Evolutionary conservation across 2,329 filamentous ascomycete genomes (phyloP).

Genomic region (Exophiala aquamarina): DNA sequence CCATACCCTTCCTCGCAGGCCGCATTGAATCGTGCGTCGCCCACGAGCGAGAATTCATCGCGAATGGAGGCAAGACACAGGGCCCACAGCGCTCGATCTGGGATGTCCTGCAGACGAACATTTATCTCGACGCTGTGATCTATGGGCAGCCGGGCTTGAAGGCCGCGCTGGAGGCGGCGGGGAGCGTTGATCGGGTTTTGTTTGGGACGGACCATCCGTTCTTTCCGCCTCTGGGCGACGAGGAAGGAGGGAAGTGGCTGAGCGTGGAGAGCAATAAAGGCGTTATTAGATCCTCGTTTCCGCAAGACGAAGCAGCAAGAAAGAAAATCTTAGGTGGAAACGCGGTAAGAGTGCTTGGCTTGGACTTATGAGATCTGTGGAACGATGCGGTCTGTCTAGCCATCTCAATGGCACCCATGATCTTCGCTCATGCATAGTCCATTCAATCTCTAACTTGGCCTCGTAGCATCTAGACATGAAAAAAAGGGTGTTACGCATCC

Average conservation of each 20-base stretch:
- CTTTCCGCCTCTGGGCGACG: slow-evolving; percentile 39
- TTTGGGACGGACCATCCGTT: slow-evolving; percentile 49
- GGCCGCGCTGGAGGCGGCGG: slow-evolving; percentile 72
- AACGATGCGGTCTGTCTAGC: too few species aligned
- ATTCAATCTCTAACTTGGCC: too few species aligned
- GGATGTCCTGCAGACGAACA: slow-evolving; percentile 70
- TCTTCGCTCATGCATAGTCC: too few species aligned
- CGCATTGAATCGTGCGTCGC: slow-evolving; percentile 83
- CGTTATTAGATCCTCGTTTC: slow-evolving; percentile 42
- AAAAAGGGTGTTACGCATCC: too few species aligned
- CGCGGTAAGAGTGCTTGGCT: slow-evolving; percentile 42
- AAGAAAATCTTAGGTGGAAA: slow-evolving; percentile 45
- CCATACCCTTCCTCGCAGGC: slow-evolving; percentile 83
- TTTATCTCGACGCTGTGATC: slow-evolving; percentile 75
- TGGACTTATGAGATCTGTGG: slow-evolving; percentile 28
- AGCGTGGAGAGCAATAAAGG: slow-evolving; percentile 49
- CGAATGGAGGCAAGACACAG: slow-evolving; percentile 61
- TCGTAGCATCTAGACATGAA: too few species aligned
- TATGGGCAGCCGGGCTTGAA: slow-evolving; percentile 60
- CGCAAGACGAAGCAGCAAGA: slow-evolving; percentile 32
- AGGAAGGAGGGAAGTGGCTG: slow-evolving; percentile 40
- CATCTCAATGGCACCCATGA: too few species aligned
- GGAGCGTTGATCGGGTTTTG: slow-evolving; percentile 36
- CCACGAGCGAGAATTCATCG: slow-evolving; percentile 75
- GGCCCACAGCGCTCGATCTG: slow-evolving; percentile 59